Conservation (phyloP, 1,139 yeast species). For the Yarrowia galli region DNA sequence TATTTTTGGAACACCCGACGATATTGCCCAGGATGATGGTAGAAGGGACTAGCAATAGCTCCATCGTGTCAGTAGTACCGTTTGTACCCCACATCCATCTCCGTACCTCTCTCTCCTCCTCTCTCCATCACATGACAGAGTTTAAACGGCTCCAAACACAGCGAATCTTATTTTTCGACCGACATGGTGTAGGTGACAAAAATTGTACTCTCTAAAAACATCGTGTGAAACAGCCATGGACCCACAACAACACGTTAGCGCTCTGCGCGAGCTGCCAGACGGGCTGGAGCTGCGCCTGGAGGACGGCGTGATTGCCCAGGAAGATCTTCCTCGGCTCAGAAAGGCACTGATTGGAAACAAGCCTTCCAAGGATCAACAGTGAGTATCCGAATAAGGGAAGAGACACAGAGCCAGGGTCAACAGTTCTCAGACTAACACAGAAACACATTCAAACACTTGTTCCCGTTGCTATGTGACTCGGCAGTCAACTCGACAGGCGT, state of each 20-base stretch:
- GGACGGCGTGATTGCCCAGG: constrained; percentile 33
- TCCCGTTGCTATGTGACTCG: constrained; percentile 43
- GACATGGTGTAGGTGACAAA: constrained; percentile 5
- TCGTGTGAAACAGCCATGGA: constrained; percentile 1
- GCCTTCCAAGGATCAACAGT: constrained; percentile 10
- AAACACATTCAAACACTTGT: constrained; percentile 39
- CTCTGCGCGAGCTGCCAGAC: constrained; percentile 17
- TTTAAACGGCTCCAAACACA: constrained; percentile 21
- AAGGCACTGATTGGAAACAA: constrained; percentile 41
- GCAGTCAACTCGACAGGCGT: constrained; percentile 47
- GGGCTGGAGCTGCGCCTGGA: constrained; percentile 16
- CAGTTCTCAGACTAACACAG: constrained; percentile 8
- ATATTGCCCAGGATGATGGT: too few relatives aligned
- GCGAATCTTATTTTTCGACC: constrained; percentile 3
- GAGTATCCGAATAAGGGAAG: background rate
- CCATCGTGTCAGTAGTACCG: too few relatives aligned
- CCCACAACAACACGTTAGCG: constrained; percentile 6
- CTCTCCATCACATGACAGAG: constrained; percentile 5
- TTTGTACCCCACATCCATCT: too few relatives aligned
- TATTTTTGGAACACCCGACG: constrained; percentile 3
- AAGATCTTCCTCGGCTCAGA: constrained; percentile 40
- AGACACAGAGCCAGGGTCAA: background rate
- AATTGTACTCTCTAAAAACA: background rate
- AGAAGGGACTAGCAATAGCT: too few relatives aligned
- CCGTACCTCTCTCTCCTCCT: background rate